Base-by-base conservation (phyloP, 257 asterid genomes). In the Scutellaria galericulata region DNA sequence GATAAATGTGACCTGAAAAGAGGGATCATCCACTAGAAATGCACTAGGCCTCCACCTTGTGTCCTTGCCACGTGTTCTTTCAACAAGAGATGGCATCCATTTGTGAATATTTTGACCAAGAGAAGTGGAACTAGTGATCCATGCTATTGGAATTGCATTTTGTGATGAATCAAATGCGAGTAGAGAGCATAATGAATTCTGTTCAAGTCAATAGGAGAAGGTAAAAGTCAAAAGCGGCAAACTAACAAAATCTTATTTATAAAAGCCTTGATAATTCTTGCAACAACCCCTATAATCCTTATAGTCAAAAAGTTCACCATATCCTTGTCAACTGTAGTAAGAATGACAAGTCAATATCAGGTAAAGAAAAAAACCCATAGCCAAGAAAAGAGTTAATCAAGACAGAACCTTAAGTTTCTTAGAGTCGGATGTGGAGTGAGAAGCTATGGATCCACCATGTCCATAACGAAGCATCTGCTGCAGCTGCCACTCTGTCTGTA, bases 401-500 rank as follows among this genome's bases (percentile, higher is more conserved):
- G 5, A 31, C 37, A 80, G 39, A 73, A 85, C 90, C 90, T 85
- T 81, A 48, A 81, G 75, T 75, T 68, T 83, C 80, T 78, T 80
- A 57, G 80, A 77, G 31, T 72, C 77, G 54, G 53, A 65, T 42
- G 67, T 51, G 2, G 84, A 68, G 77, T 85, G 87, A 67, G 69
- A 67, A 64, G 86, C 84, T 62, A 85, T 51, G 11, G 68, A 68
- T 67, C 82, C 86, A 74, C 73, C 60, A 72, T 83, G 84, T 27
- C 90, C 90, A 79, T 71, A 77, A 1, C 82, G 84, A 71, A 85
- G 84, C 87, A 83, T 85, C 78, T 81, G 86, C 61, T 85, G 90
- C 75, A 85, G 77, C 77, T 85, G 90, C 90, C 90, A 85, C 50
- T 85, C 88, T 1, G 88, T 74, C 66, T 85, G 90, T 41, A 85